A percentile compares a stretch with the other conserved stretches of the same genome.
phyloP scores from a whole-genome alignment of 164 flowering plant species.

The Tetracentron sinense region DNA sequence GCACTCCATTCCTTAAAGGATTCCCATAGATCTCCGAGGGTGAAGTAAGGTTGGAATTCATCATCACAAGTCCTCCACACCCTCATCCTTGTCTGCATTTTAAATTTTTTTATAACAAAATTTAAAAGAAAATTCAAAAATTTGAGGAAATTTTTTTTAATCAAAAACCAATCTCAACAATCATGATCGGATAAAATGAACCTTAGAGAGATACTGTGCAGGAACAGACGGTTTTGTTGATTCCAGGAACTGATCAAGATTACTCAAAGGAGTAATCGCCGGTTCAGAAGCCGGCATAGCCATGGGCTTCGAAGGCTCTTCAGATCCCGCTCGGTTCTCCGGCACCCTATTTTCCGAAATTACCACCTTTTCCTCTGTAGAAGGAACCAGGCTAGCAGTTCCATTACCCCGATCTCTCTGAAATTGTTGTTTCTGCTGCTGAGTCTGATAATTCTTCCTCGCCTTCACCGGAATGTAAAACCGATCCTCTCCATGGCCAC shows the following conservation, averaged over 20 bases:
- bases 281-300: too few relatives aligned
- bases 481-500: constrained; percentile 46
- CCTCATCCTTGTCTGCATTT: constrained; percentile 37
- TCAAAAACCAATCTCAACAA: neutral
- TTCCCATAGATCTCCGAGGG: constrained; percentile 69
- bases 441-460: constrained; percentile 27
- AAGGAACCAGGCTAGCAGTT: neutral
- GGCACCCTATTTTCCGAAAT: constrained; percentile 18
- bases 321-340: constrained; percentile 22
- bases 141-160: too few relatives aligned
- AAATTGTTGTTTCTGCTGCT: constrained; percentile 9
- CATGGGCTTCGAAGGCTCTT: constrained; percentile 14
- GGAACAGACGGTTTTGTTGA: constrained; percentile 64
- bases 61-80: constrained; percentile 39
- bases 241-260: constrained; percentile 58
- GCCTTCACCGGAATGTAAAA: constrained; percentile 40
- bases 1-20: constrained; percentile 82
- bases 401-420: constrained; percentile 29
- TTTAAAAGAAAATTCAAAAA: too few relatives aligned
- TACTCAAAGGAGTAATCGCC: constrained; percentile 17
- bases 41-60: constrained; percentile 50
- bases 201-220: constrained; percentile 64
- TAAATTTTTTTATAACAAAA: neutral
- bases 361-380: constrained; percentile 19
- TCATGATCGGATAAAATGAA: constrained; percentile 5